These are phyloP conservation scores for Fistulinella prunicolor DNA, from an alignment of 768 basidiomycete genomes.

Conservation along the genomic window DNA sequence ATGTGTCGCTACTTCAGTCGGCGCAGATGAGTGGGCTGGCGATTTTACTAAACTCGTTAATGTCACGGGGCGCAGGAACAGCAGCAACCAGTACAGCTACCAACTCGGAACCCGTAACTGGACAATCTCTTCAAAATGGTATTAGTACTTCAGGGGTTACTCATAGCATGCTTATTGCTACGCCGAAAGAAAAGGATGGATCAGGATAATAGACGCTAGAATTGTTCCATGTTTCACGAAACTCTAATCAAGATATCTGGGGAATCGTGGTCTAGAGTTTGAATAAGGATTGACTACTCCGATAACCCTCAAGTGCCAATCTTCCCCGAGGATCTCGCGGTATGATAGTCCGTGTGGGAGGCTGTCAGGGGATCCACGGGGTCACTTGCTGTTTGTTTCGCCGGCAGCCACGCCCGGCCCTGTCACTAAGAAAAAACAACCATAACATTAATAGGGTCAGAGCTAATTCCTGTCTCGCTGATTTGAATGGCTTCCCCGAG, in stretches of 20 bases:
- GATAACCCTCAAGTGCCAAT: background rate
- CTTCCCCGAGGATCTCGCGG: background rate
- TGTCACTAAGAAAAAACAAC: too few relatives aligned
- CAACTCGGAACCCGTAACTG: conserved; percentile 8
- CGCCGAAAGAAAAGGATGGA: conserved; percentile 20
- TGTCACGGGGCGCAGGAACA: conserved; percentile 42
- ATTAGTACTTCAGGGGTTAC: conserved; percentile 6
- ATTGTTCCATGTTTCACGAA: conserved; percentile 7
- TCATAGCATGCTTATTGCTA: conserved; percentile 3
- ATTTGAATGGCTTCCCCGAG: background rate
- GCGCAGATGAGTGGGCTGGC: conserved; percentile 78
- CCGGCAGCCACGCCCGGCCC: background rate
- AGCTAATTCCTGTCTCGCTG: background rate
- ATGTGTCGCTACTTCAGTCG: conserved; percentile 67
- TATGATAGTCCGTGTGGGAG: background rate
- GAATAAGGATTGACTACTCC: background rate
- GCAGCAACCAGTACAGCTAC: conserved; percentile 16
- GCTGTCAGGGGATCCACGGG: background rate
- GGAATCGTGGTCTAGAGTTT: background rate
- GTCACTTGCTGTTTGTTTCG: background rate
- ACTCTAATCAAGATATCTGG: conserved; percentile 7
- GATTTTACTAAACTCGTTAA: conserved; percentile 65
- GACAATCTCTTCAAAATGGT: conserved; percentile 18
- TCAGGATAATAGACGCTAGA: conserved; percentile 21
- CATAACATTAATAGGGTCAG: background rate